Percentiles rank a stretch among this genome's conserved stretches.
Evolutionary conservation across 164 flowering plant genomes (phyloP).

Genomic region (Magnolia sinica): DNA sequence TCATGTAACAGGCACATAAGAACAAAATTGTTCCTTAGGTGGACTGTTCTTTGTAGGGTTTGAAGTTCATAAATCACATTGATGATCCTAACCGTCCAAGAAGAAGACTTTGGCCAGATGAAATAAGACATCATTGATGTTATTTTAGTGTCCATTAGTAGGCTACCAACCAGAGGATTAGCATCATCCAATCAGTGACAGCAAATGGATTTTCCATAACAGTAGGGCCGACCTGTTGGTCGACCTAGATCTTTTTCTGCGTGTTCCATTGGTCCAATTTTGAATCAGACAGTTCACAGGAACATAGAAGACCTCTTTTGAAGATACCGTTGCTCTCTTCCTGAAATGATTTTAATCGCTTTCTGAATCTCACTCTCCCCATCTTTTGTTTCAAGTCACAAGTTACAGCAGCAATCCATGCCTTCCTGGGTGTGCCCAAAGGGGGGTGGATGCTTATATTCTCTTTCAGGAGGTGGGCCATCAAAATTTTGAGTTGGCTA

Average conservation of each 20-base stretch:
- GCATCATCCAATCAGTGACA: background rate
- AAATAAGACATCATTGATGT: background rate
- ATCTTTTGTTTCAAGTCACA: background rate
- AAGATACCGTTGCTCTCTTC: no score
- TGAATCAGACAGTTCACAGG: no score
- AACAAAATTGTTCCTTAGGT: no score
- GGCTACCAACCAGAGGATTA: background rate
- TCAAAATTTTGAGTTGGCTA: background rate
- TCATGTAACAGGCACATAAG: no score
- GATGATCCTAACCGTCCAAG: background rate
- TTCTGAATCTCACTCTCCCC: background rate
- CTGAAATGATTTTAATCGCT: no score
- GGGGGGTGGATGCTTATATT: background rate
- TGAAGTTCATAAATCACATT: no score
- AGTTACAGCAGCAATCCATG: background rate
- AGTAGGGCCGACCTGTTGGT: background rate
- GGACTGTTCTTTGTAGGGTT: no score
- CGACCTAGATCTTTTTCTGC: no score
- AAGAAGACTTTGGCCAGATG: background rate
- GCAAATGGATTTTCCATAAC: background rate
- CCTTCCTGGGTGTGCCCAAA: background rate
- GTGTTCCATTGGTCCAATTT: no score
- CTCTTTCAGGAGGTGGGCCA: background rate
- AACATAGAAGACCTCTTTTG: no score
- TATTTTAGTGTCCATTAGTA: background rate